Base-by-base conservation (phyloP, 164 flowering plant species). In the Buxus sempervirens region DNA sequence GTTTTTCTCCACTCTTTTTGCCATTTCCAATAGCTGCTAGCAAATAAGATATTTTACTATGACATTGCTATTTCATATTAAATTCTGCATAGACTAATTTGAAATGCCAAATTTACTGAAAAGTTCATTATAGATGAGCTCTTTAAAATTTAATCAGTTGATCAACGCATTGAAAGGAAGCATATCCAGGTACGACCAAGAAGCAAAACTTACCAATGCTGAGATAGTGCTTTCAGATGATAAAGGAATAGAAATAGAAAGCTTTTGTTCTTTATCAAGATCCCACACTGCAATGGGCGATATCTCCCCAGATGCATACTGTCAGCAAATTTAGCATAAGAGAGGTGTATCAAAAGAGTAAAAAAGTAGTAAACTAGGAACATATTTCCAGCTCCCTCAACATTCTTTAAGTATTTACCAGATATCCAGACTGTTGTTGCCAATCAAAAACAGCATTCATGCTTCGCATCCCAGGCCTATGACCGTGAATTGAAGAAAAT, bases 391-490 rank as follows among this genome's bases (percentile, higher is more conserved):
- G 51, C 38, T 45, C 51, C 13, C 51, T 45, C 51, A 45, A 70
- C 28, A 60, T 9, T 54, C 54, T 36, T 22, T 9, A 54, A 64
- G 36, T 27, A 69, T 53, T 23, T 85, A 92, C 98, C 96, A 95
- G 78, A 79, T 85, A 89, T 75, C 99, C 99, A 60, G 96, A 90
- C 62, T 88, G 97, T 64, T 95, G 99, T 77, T 95, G 99, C 98
- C 98, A 95, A 75, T 95, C 99, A 60, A 95, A 97, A 54, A 95
- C 93, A 72, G 96, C 93, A 66, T 90, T 89, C 75, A 90, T 72
- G 70, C 87, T 72, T 12, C 94, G 84, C 12, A 77, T 87, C 66
- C 89, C 87, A 73, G 95, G 94, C 62, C 83, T 85, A 75, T 86
- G 93, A 72, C 96, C 96, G 70, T 88, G 97, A 70, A 92, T 81